Evolutionary conservation across 352 stramenopile genomes (phyloP), one percentile per base, ranked within the genome.

Genomic region (Pilasporangium apinafurcum): DNA sequence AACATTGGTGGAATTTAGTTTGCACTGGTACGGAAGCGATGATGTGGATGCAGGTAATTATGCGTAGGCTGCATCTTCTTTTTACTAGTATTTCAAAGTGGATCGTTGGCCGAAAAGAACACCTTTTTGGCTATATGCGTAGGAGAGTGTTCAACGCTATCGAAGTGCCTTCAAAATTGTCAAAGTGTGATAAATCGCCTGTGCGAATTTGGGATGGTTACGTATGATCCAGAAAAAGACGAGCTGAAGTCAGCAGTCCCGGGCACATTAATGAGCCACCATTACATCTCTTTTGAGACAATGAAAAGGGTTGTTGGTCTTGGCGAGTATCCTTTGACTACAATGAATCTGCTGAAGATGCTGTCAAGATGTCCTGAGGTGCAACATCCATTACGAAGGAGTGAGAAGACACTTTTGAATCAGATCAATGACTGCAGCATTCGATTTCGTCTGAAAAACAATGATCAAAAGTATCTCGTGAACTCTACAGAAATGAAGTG

Each of bases 251-350:
- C 74, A 30, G 58, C 62, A 9, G 29, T 46, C 30, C 51, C 59
- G 21, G 72, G 64, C 13, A 48, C 61, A 20, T 62, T 93, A 5
- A 94, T 96, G 82, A 83, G 67, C 45, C 54, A 71, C 35, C 62
- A 79, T 30, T 70, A 80, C 24, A 47, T 95, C 8, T 50, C 65
- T 14, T 74, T 84, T 32, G 45, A 69, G 13, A 63, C 76, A 5
- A 85, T 92, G 71, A 69, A 72, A 49, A 37, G 30, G 2, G 70
- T 95, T 8, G 40, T 75, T 10, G 53, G 40, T 14, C 27, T 62
- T 3, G 37, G 18, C 14, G 27, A 54, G 18, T 28, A 14, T 1
- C 24, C 21, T 3, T 25, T 16, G 28, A 60, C 37, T 9, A 50
- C 51, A n/a, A 37, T 47, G 3, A 37, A 53, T 16, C 39, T 69